Base-by-base conservation (phyloP, 2,329 filamentous ascomycete species). In the Cucurbitaria berberidis region DNA sequence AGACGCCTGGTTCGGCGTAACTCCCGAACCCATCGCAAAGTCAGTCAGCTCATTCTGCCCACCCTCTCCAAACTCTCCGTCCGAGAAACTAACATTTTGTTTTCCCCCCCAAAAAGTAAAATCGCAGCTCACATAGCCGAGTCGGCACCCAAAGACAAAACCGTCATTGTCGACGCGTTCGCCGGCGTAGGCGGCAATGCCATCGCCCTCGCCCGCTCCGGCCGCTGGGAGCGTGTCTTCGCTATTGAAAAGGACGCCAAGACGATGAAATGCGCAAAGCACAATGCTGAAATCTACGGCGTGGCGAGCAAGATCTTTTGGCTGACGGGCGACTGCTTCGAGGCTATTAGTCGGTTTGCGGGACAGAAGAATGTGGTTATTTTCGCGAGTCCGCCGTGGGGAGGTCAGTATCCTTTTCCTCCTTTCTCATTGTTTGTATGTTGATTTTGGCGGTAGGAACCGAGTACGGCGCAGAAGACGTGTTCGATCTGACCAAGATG, bases 1-100 rank as follows among this genome's bases (percentile, higher is more conserved):
- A 72, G 89, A 93, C 76, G 89, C 92, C 48, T 99, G 95, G 95
- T 99, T 95, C 73, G 95, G 93, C 49, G 93, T 98, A 7, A 99
- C 96, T 0, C 93, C 95, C 13, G 93, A 99, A 74, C 89, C 90
- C 4, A 86, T 99, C 24, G 95, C 95, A 55, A 86, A 83, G 90
- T 95, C 80, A 67, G 22, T 11, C 13, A 22, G 15, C 3, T 32
- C 27, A 11, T 2, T 21, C 10, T 15, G 10, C 6, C 2, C 36
- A 10, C 13, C n/a, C 11, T 5, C 48, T 45, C n/a, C n/a, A n/a
- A n/a, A n/a, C n/a, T n/a, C n/a, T n/a, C n/a, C n/a, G n/a, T n/a
- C n/a, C n/a, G n/a, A n/a, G n/a, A n/a, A 82, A 19, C 55, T 66
- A 34, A 70, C 42, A 48, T 13, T n/a, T n/a, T n/a, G n/a, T n/a